Percentiles rank a stretch among this genome's conserved stretches.
Evolutionary conservation across 2,329 filamentous ascomycete genomes (phyloP).

Genomic region (Sphaerulina vaccinii): DNA sequence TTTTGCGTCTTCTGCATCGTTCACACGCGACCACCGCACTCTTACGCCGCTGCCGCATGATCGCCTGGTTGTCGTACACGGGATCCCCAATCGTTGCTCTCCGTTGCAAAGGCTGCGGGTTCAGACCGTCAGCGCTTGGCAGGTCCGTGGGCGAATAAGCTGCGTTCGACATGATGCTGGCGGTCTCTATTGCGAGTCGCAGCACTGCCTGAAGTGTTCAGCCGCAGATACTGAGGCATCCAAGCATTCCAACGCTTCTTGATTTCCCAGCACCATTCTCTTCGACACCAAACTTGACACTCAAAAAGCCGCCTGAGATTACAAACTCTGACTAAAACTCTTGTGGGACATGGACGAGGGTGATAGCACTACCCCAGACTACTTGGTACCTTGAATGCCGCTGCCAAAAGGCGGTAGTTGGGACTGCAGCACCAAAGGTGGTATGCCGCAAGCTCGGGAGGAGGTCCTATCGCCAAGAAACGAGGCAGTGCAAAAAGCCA

Average conservation of each 20-base stretch:
- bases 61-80: slow-evolving; percentile 18
- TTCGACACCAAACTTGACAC: background rate
- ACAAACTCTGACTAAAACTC: background rate
- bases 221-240: slow-evolving; percentile 7
- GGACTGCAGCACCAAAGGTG: background rate
- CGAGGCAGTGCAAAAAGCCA: slow-evolving; percentile 1
- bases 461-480: background rate
- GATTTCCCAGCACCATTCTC: slow-evolving; percentile 1
- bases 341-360: slow-evolving; percentile 2
- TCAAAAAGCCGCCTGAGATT: background rate
- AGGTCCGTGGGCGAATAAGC: slow-evolving; percentile 11
- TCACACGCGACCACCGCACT: slow-evolving; percentile 16
- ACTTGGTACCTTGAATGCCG: background rate
- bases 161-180: slow-evolving; percentile 11
- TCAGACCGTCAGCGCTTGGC: slow-evolving; percentile 4
- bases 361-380: background rate
- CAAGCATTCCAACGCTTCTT: slow-evolving; percentile 10
- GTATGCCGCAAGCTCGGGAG: background rate
- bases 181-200: slow-evolving; percentile 4
- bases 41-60: slow-evolving; percentile 17
- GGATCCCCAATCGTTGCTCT: slow-evolving; percentile 23
- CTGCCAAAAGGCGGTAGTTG: background rate
- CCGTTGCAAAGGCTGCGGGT: slow-evolving; percentile 13
- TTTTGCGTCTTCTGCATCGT: slow-evolving; percentile 18
- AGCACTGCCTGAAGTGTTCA: slow-evolving; percentile 4